Base-by-base conservation (phyloP, 306 rosid species). In the Begonia peltatifolia region DNA sequence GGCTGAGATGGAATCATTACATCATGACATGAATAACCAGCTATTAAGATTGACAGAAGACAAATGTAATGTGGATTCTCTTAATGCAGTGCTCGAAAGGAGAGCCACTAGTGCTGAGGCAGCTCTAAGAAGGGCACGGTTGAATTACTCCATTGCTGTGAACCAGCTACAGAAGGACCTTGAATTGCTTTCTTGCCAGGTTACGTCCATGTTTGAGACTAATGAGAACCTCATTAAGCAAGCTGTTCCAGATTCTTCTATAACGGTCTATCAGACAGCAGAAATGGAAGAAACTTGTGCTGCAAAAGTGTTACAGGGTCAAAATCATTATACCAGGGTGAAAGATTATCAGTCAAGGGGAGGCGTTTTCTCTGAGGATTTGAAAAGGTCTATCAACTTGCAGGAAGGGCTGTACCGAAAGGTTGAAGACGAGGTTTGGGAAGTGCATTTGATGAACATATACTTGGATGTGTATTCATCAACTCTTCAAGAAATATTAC, bases 151-250 rank as follows among this genome's bases (percentile, higher is more conserved):
- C 53, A 86, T 92, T 69, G 96, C 99, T 9, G 94, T 83, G 55
- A 79, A 80, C 61, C 96, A 92, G 75, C 68, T 92, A 69, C 99
- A 86, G 77, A 92, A 86, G 74, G 96, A 92, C 87, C 99, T 92
- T 5, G 88, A 86, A 59, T 57, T 83, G 43, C 93, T 92, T 66
- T 83, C 99, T 59, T 56, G 62, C 72, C 99, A 92, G 84, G 82
- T 92, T 68, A 65, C 74, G 53, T 83, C 94, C 59, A 79, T 92
- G 96, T 79, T 76, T 52, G 94, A 92, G 79, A 86, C 93, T 42
- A 92, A 81, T 71, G 88, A 86, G 68, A 87, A 79, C 73, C 94
- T 92, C 53, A 73, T 86, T 67, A 86, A 52, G 78, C 84, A 92
- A 49, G 84, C 94, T 48, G 75, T 86, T 62, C 57, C 82, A 36